These are phyloP conservation scores for Fusarium albosuccineum DNA, from an alignment of 2,329 filamentous ascomycete species.

Conservation along the genomic window DNA sequence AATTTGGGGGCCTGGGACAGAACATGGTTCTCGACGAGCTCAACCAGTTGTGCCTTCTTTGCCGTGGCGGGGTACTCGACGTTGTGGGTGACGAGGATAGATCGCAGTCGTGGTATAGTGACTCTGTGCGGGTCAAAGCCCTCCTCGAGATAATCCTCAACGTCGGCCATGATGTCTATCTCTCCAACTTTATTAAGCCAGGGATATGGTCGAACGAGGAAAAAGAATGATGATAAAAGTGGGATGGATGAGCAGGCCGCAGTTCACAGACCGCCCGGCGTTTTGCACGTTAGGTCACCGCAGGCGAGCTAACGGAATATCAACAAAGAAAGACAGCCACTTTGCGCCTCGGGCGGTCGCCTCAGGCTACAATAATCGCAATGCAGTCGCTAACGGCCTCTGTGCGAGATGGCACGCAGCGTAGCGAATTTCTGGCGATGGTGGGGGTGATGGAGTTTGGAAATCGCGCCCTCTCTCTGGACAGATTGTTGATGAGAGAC, in stretches of 20 bases:
- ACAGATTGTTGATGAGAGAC: constrained; percentile 46
- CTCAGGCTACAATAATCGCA: constrained; percentile 10
- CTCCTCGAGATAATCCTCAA: constrained; percentile 87
- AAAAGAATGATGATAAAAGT: constrained; percentile 25
- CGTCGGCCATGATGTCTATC: constrained; percentile 68
- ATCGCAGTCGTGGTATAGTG: constrained; percentile 89
- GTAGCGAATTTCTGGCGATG: constrained; percentile 22
- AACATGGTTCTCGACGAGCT: constrained; percentile 84
- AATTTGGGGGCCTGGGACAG: constrained; percentile 83
- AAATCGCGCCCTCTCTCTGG: constrained; percentile 34
- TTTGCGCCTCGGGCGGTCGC: neutral
- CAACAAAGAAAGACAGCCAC: constrained; percentile 33
- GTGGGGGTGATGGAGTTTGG: constrained; percentile 41
- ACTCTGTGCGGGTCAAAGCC: constrained; percentile 87
- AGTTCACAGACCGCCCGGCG: constrained; percentile 25
- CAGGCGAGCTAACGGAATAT: constrained; percentile 19
- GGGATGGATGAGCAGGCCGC: constrained; percentile 35
- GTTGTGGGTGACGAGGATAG: constrained; percentile 90
- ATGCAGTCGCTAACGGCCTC: neutral
- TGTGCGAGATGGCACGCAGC: constrained; percentile 3
- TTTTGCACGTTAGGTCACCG: constrained; percentile 10
- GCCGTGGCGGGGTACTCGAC: constrained; percentile 87
- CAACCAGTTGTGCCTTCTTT: constrained; percentile 90
- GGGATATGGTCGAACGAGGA: constrained; percentile 16
- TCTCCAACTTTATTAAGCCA: constrained; percentile 8